phyloP scores from a whole-genome alignment of 2,329 filamentous ascomycete species.

The Colletotrichum tropicale region DNA sequence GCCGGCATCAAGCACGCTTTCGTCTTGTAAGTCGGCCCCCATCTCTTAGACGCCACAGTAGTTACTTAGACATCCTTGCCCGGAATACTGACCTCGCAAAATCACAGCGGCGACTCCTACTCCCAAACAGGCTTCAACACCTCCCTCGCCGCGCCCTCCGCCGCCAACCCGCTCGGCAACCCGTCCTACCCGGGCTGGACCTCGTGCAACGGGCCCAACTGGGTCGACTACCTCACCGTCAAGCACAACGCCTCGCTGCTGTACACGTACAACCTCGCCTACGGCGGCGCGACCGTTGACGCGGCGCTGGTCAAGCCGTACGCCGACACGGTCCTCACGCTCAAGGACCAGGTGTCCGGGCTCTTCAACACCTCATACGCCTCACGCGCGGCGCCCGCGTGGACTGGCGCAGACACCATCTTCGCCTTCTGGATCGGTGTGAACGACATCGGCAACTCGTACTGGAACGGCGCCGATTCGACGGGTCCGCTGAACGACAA shows the following conservation, averaged over 20 bases:
- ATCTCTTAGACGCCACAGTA: fast-evolving
- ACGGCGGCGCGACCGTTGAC: conserved; percentile 59
- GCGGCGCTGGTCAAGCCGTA: conserved; percentile 56
- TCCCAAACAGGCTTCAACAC: conserved; percentile 55
- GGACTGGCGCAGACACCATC: conserved; percentile 41
- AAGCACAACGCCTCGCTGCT: conserved; percentile 50
- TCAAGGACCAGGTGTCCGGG: conserved; percentile 54
- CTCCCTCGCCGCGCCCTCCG: conserved; percentile 52
- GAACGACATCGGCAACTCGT: conserved; percentile 59
- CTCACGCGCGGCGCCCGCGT: conserved; percentile 39
- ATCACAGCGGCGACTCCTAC: conserved; percentile 34
- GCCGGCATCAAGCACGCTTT: conserved; percentile 43
- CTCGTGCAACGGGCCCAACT: conserved; percentile 54
- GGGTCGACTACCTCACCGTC: conserved; percentile 53
- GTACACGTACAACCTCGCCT: conserved; percentile 58
- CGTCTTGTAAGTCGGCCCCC: conserved; percentile 29
- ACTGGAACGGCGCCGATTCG: conserved; percentile 32
- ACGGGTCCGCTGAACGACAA: conserved; percentile 36
- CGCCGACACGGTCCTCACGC: conserved; percentile 46
- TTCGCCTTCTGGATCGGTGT: conserved; percentile 60
- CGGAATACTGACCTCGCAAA: background rate
- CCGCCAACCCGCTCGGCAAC: conserved; percentile 66
- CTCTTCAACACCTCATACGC: conserved; percentile 21
- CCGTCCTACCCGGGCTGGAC: conserved; percentile 58
- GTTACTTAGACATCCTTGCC: background rate